phyloP scores from a whole-genome alignment of 441 rosid species.

The Arabidopsis lyrata region DNA sequence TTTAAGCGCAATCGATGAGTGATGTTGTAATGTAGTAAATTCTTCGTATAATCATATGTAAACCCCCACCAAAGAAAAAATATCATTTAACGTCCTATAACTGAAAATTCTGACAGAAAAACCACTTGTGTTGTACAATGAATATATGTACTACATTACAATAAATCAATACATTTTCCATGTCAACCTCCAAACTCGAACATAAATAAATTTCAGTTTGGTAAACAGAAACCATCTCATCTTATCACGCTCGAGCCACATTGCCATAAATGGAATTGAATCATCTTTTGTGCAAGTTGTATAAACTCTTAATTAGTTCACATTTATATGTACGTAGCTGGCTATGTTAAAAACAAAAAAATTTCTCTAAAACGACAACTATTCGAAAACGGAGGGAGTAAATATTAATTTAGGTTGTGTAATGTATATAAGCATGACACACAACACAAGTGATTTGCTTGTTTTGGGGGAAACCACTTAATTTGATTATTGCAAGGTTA shows the following conservation, averaged over 20 bases:
- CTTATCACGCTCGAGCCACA: slow-evolving; percentile 3
- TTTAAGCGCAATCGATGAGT: slow-evolving; percentile 23
- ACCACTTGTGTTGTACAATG: not conserved
- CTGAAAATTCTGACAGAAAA: slow-evolving; percentile 16
- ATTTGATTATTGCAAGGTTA: slow-evolving; percentile 16
- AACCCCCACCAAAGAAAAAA: not conserved
- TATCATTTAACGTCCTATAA: slow-evolving; percentile 2
- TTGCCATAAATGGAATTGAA: slow-evolving; percentile 17
- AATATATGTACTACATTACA: not conserved
- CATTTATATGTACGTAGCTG: not conserved
- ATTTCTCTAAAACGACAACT: no score
- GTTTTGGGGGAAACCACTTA: slow-evolving; percentile 29
- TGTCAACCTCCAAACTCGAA: slow-evolving; percentile 7
- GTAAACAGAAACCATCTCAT: not conserved
- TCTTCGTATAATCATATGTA: slow-evolving; percentile 10
- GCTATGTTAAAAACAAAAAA: no score
- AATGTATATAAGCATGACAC: slow-evolving; percentile 34
- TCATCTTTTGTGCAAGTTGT: slow-evolving; percentile 5
- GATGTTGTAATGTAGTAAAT: slow-evolving; percentile 30
- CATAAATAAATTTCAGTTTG: not conserved
- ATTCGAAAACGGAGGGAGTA: no score
- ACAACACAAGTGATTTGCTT: slow-evolving; percentile 29
- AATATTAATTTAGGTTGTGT: not conserved
- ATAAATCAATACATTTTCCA: not conserved
- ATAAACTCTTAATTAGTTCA: slow-evolving; percentile 6